Percentiles rank a stretch among this genome's conserved stretches.
Evolutionary conservation across 2,329 filamentous ascomycete genomes (phyloP).

Genomic region (Raffaelea deltoideospora): DNA sequence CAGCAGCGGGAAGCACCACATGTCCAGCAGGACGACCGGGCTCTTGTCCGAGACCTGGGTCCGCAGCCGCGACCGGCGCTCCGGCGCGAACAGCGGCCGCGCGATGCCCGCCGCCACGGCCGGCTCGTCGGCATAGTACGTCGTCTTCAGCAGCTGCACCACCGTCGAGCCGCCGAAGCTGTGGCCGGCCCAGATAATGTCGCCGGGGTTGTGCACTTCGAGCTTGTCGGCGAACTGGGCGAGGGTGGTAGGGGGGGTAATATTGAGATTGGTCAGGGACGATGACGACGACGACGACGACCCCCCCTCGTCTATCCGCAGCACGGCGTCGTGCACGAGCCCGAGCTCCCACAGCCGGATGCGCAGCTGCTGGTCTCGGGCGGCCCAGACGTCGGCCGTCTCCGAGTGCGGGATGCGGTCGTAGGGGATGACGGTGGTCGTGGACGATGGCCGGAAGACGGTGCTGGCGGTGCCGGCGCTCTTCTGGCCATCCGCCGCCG

Average conservation of each 20-base stretch:
- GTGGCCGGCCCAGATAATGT: constrained; percentile 63
- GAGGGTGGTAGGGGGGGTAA: constrained; percentile 31
- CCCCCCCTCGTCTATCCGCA: constrained; percentile 50
- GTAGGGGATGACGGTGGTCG: constrained; percentile 32
- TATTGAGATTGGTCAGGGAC: constrained; percentile 36
- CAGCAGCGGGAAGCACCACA: constrained; percentile 64
- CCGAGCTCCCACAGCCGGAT: constrained; percentile 70
- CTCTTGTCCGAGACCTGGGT: constrained; percentile 53
- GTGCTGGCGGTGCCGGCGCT: no score
- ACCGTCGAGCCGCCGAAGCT: constrained; percentile 65
- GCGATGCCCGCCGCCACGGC: constrained; percentile 29
- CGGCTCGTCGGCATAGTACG: constrained; percentile 46
- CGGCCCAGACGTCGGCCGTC: constrained; percentile 48
- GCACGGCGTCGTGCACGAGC: constrained; percentile 50
- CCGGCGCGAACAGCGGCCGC: constrained; percentile 46
- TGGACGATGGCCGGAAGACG: no score
- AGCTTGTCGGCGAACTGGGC: constrained; percentile 44
- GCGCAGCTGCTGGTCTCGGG: constrained; percentile 55
- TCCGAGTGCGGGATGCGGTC: constrained; percentile 44
- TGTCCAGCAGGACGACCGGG: constrained; percentile 57
- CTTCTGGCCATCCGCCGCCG: constrained; percentile 20
- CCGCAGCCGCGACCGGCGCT: constrained; percentile 36
- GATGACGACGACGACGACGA: no score
- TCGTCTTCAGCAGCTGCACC: constrained; percentile 64
- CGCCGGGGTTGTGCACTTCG: constrained; percentile 55